phyloP scores from a whole-genome alignment of 208 protist genomes.

The Crithidia bombi region DNA sequence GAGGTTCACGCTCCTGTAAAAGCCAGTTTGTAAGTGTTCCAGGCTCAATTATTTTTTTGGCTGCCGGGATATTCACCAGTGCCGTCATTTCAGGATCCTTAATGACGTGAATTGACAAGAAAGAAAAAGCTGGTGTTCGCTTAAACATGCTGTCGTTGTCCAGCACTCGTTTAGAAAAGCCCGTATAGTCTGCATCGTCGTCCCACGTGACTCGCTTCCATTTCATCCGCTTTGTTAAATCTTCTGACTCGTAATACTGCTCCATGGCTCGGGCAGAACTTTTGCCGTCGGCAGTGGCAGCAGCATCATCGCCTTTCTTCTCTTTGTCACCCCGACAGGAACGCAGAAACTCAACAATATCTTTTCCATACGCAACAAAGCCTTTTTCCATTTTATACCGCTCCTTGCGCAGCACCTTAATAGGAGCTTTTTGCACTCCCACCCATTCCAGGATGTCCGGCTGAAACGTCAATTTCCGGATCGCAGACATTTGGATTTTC shows the following conservation, averaged over 20 bases:
- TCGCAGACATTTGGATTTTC: slow-evolving; percentile 45
- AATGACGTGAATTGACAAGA: slow-evolving; percentile 85
- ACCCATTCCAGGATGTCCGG: slow-evolving; percentile 80
- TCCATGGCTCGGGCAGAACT: slow-evolving; percentile 52
- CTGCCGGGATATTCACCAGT: slow-evolving; percentile 50
- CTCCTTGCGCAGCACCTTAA: slow-evolving; percentile 52
- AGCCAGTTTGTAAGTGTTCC: slow-evolving; percentile 81
- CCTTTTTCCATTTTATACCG: slow-evolving; percentile 79
- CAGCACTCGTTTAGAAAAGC: slow-evolving; percentile 83
- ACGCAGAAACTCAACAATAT: slow-evolving; percentile 47
- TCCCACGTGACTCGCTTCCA: slow-evolving; percentile 94
- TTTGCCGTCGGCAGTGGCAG: not conserved
- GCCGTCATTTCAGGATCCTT: slow-evolving; percentile 67
- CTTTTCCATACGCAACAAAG: slow-evolving; percentile 74
- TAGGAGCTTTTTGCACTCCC: slow-evolving; percentile 36
- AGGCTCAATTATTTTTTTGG: slow-evolving; percentile 49
- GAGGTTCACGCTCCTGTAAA: slow-evolving; percentile 73
- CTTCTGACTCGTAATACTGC: slow-evolving; percentile 91
- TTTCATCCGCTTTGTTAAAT: slow-evolving; percentile 91
- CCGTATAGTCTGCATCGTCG: slow-evolving; percentile 84
- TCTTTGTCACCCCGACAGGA: slow-evolving; percentile 9
- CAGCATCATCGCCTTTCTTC: slow-evolving; percentile 13
- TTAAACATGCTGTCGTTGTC: slow-evolving; percentile 90
- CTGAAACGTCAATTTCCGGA: slow-evolving; percentile 52
- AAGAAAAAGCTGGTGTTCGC: slow-evolving; percentile 84